Percentiles rank a stretch among this genome's conserved stretches.
These are phyloP conservation scores for Trypanosomatidae sp. DNA, from an alignment of 208 protist genomes.

Conservation along the genomic window DNA sequence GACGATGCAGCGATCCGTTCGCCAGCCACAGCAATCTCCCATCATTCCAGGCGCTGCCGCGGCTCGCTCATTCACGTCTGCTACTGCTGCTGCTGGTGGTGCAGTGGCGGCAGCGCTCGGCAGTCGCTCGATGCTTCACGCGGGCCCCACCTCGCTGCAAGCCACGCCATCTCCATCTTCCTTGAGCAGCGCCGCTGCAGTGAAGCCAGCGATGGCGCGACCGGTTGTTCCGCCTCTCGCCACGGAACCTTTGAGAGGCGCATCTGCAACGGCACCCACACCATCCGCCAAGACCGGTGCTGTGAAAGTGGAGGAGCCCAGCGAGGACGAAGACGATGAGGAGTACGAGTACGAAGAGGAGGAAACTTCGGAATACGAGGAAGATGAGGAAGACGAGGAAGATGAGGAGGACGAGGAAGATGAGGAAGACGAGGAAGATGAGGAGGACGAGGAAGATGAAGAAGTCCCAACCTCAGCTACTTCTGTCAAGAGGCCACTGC, in stretches of 20 bases:
- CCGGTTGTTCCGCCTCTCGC: neutral
- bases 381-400: conserved; percentile 10
- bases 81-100: neutral
- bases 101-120: neutral
- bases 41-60: neutral
- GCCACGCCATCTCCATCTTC: neutral
- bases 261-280: neutral
- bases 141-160: neutral
- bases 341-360: conserved; percentile 22
- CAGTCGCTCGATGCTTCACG: neutral
- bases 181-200: neutral
- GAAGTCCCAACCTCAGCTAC: neutral
- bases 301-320: conserved; percentile 8
- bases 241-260: neutral
- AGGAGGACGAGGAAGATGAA: conserved; percentile 5
- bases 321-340: conserved; percentile 11
- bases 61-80: neutral
- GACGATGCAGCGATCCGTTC: neutral
- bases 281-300: neutral
- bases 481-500: neutral
- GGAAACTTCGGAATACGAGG: neutral
- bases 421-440: too few relatives aligned
- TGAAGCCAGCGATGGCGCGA: neutral
- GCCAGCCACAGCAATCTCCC: neutral
- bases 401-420: conserved; percentile 5